Conservation (phyloP, 2,329 filamentous ascomycete species). For the Leptographium flavum region DNA sequence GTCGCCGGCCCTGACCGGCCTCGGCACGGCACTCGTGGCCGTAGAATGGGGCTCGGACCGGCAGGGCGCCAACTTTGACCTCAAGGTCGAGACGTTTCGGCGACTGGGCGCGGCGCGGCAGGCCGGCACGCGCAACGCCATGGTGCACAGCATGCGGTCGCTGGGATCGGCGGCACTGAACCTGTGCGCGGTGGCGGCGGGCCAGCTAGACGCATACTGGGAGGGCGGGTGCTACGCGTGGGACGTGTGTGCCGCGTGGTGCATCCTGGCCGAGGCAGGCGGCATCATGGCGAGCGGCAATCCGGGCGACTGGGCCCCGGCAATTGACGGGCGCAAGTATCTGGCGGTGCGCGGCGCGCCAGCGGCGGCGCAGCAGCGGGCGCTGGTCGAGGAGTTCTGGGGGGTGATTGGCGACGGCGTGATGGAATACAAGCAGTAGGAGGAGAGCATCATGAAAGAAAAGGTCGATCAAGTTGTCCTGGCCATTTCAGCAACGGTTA, state of each 20-base stretch:
- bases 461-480: too few species aligned
- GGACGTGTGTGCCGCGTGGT: conserved; percentile 76
- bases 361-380: conserved; percentile 40
- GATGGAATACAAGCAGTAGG: conserved; percentile 28
- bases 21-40: conserved; percentile 51
- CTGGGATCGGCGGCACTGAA: conserved; percentile 65
- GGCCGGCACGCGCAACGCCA: conserved; percentile 38
- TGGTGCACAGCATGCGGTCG: conserved; percentile 62
- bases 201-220: conserved; percentile 63
- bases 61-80: conserved; percentile 53
- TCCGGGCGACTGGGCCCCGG: conserved; percentile 54
- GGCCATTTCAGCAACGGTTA: too few species aligned
- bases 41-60: conserved; percentile 63
- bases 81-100: conserved; percentile 54
- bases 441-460: neutral
- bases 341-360: conserved; percentile 48
- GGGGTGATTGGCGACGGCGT: conserved; percentile 36
- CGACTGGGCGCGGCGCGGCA: conserved; percentile 38
- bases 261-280: conserved; percentile 59
- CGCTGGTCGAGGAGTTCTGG: conserved; percentile 53
- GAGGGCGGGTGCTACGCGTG: conserved; percentile 75
- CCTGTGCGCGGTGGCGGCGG: conserved; percentile 56
- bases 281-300: conserved; percentile 61
- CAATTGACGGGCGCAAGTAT: conserved; percentile 45
- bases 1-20: conserved; percentile 40